Evolutionary conservation across 495 filamentous ascomycete genomes (phyloP), one percentile per base, ranked within the genome.

Genomic region (Aspergillus panamensis): DNA sequence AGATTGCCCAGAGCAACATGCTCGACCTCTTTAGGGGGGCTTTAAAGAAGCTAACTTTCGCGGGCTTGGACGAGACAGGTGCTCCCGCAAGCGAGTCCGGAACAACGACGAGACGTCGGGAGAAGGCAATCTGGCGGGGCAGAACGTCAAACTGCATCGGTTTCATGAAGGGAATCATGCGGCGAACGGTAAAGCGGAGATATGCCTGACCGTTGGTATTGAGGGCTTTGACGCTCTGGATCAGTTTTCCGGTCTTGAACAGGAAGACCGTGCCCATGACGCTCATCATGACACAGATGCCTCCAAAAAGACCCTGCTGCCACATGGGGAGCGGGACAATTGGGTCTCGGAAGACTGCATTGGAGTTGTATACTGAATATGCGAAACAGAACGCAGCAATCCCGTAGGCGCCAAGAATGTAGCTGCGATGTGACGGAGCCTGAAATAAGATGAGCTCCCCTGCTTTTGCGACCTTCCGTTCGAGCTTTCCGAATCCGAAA

Each of bases 341-440:
- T 4, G 74, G 69, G 42, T 79, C 68, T 19, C 63, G 61, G 58
- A 77, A 70, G 17, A 68, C 62, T 1, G 64, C 61, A 62, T 79
- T 80, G 49, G 80, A 83, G 62, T 84, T 79, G 64, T 77, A 82
- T 54, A 72, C 73, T 10, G 82, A 75, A 59, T 82, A 85, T 13
- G 71, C 64, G 52, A 87, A 74, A 70, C 82, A 87, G 66, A 84
- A 85, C 20, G 72, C 58, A 6, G 77, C 75, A 14, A 82, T 71
- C 35, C 71, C 65, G 64, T 87, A 85, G 64, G 80, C 80, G 35
- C 80, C 79, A 40, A 80, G 53, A 33, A 82, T 67, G 69, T 82
- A 88, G 62, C 74, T 69, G 52, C 77, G 76, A 60, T 89, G 84
- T 5, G 85, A 84, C 5, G 79, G 84, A 0, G 82, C 78, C 56